Conservation (phyloP, 148 eudicot species). For the Chenopodium quinoa region DNA sequence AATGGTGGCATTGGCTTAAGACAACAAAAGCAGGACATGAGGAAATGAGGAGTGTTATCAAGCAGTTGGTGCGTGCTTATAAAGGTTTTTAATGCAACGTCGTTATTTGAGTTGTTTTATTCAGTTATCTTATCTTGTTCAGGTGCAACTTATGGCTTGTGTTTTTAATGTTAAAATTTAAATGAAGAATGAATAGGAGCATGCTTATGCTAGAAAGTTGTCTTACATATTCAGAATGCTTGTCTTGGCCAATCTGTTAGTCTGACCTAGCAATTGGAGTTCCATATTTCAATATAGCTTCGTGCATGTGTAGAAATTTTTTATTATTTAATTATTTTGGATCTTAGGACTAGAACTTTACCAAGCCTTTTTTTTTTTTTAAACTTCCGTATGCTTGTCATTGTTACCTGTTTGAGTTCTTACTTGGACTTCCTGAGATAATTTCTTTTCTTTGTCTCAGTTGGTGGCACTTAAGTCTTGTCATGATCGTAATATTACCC, state of each 20-base stretch:
- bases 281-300: background rate
- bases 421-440: conserved; percentile 3
- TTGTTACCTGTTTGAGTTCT: background rate
- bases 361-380: background rate
- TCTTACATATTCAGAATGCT: background rate
- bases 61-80: conserved; percentile 70
- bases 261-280: background rate
- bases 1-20: conserved; percentile 99
- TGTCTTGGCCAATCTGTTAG: background rate
- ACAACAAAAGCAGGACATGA: conserved; percentile 78
- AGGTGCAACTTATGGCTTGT: background rate
- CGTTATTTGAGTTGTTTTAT: background rate
- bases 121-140: background rate
- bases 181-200: background rate
- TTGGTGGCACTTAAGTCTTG: conserved; percentile 91
- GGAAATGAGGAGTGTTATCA: conserved; percentile 69
- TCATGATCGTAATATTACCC: conserved; percentile 92
- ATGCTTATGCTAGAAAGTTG: background rate
- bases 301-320: background rate
- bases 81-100: background rate
- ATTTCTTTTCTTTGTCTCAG: conserved; percentile 39
- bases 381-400: background rate
- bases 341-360: no score
- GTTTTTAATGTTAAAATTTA: background rate
- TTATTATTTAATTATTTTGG: background rate